Conservation (phyloP, 2,329 filamentous ascomycete genomes). For the Verruconis gallopava region DNA sequence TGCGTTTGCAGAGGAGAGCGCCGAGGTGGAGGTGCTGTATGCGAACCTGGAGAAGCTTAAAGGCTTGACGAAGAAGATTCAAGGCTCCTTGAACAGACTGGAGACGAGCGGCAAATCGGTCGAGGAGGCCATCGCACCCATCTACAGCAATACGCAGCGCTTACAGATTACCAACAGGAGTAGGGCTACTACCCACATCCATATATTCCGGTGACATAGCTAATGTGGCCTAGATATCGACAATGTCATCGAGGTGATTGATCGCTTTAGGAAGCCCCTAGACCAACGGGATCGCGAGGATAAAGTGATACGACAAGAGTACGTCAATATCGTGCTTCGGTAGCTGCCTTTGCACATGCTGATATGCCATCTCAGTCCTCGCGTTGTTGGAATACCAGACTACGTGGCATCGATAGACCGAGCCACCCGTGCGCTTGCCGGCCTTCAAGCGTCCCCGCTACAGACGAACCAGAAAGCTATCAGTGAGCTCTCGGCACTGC, state of each 20-base stretch:
- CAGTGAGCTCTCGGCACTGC: conserved; percentile 60
- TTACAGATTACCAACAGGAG: conserved; percentile 78
- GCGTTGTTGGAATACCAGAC: conserved; percentile 65
- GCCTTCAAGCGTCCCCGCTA: conserved; percentile 82
- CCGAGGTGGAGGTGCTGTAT: conserved; percentile 53
- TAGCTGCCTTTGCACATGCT: too few species aligned
- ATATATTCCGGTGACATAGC: not conserved
- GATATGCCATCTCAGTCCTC: conserved; percentile 43
- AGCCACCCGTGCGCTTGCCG: conserved; percentile 67
- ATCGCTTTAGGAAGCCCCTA: conserved; percentile 75
- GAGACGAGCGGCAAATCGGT: conserved; percentile 84
- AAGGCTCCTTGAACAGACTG: conserved; percentile 69
- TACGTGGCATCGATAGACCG: conserved; percentile 87
- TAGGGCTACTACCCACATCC: conserved; percentile 21
- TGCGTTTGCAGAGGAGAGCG: conserved; percentile 51
- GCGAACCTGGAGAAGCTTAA: conserved; percentile 81
- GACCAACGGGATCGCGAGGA: conserved; percentile 89
- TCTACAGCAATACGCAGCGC: conserved; percentile 83
- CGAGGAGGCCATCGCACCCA: conserved; percentile 79
- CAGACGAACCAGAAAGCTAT: conserved; percentile 85
- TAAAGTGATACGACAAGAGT: conserved; percentile 73
- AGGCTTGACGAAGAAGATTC: conserved; percentile 88
- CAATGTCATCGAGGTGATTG: conserved; percentile 71
- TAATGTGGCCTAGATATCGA: conserved; percentile 55
- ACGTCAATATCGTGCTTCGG: conserved; percentile 17